Evolutionary conservation across 768 basidiomycete genomes (phyloP), one percentile per base, ranked within the genome.

Genomic region (Kwoniella dejecticola): DNA sequence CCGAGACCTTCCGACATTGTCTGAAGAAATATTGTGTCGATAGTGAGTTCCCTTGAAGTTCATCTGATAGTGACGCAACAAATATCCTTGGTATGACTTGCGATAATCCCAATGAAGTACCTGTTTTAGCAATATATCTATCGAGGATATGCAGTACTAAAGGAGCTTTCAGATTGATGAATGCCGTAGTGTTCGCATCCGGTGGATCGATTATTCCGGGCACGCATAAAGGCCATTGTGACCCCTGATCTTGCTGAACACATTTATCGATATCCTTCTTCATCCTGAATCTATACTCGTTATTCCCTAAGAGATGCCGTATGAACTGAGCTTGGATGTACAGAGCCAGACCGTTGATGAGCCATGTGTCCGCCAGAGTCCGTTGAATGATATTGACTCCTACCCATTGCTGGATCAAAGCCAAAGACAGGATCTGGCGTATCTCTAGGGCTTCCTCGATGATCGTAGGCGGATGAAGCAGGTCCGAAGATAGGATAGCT

Each of bases 251-350:
- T 81, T 86, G 85, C 63, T 89, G 88, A 21, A 92, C 82, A 52
- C 95, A 89, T 19, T 92, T 88, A 68, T 91, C 87, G 86, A 97
- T 95, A 75, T 99, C 96, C 77, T 92, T 92, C 82, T 94, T 94
- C 72, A 99, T 79, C 57, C 91, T 84, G 79, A 91, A 97, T 4
- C 96, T 85, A 72, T 95, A 98, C 76, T 99, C 96, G 81, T 98
- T 99, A 79, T 89, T 96, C 38, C 96, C 96, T 58, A 97, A 83
- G 13, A 93, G 81, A 79, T 89, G 89, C 60, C 88, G 85, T 70
- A 94, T 81, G 81, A 90, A 97, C 41, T 93, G 83, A 10, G 89
- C 88, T 4, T 90, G 89, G 74, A 98, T 89, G 75, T 97, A 93
- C 15, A 93, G 82, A 8, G 91, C 88, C 46, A 99, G 82, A 1